Conservation (phyloP, 768 basidiomycete genomes). For the Kwoniella mangroviensis region DNA sequence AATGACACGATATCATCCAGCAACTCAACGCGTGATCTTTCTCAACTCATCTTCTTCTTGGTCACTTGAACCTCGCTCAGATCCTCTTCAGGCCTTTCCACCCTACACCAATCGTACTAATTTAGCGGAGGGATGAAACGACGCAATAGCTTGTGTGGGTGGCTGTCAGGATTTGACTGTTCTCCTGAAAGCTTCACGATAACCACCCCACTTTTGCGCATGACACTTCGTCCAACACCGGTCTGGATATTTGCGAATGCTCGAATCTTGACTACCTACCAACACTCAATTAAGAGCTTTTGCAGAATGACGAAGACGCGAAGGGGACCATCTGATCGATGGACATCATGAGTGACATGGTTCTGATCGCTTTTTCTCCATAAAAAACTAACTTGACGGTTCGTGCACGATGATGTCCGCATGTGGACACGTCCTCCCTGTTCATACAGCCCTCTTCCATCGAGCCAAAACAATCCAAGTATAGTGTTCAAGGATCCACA, state of each 20-base stretch:
- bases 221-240: too few species aligned
- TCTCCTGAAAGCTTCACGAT: background rate
- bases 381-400: background rate
- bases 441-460: background rate
- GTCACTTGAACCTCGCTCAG: background rate
- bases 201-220: background rate
- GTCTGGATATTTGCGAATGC: too few species aligned
- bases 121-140: conserved; percentile 11
- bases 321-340: background rate
- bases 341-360: background rate
- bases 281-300: too few species aligned
- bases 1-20: too few species aligned
- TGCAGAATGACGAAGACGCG: too few species aligned
- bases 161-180: background rate
- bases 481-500: background rate
- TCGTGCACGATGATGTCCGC: background rate
- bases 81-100: background rate
- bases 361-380: background rate
- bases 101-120: background rate
- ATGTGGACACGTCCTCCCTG: background rate
- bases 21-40: too few species aligned
- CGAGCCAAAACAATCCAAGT: background rate
- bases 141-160: conserved; percentile 5
- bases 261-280: too few species aligned
- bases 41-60: too few species aligned